Evolutionary conservation across 495 filamentous ascomycete genomes (phyloP).

Genomic region (Evernia prunastri): DNA sequence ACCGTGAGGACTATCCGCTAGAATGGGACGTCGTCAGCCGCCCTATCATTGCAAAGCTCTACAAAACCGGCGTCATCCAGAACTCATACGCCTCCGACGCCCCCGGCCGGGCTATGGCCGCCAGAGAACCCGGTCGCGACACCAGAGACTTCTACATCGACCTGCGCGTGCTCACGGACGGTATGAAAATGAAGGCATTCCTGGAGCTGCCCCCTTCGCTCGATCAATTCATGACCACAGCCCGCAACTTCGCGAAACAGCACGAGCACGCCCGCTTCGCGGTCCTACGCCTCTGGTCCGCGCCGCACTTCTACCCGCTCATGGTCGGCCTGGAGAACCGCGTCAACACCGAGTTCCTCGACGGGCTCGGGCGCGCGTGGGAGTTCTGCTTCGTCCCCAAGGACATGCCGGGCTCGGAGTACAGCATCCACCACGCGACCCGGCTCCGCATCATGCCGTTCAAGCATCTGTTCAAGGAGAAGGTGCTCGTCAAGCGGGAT

Average conservation of each 20-base stretch:
- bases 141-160: conserved; percentile 40
- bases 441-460: conserved; percentile 31
- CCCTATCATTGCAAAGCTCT: conserved; percentile 44
- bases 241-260: conserved; percentile 29
- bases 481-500: conserved; percentile 37
- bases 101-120: conserved; percentile 36
- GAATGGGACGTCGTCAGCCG: conserved; percentile 37
- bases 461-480: conserved; percentile 31
- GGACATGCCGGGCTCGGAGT: conserved; percentile 42
- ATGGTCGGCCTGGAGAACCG: conserved; percentile 38
- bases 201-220: conserved; percentile 30
- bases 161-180: conserved; percentile 26
- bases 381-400: conserved; percentile 47
- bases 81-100: conserved; percentile 28
- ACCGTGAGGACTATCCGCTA: conserved; percentile 29
- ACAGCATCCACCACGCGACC: conserved; percentile 37
- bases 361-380: conserved; percentile 37
- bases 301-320: conserved; percentile 45
- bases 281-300: conserved; percentile 43
- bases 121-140: conserved; percentile 33
- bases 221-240: conserved; percentile 29
- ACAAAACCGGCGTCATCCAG: conserved; percentile 37
- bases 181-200: conserved; percentile 18
- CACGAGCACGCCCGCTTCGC: conserved; percentile 36
- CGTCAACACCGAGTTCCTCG: conserved; percentile 33